A percentile compares a stretch with the other conserved stretches of the same genome.
phyloP scores from a whole-genome alignment of 2,329 filamentous ascomycete species.

The Exophiala lecanii-corni region DNA sequence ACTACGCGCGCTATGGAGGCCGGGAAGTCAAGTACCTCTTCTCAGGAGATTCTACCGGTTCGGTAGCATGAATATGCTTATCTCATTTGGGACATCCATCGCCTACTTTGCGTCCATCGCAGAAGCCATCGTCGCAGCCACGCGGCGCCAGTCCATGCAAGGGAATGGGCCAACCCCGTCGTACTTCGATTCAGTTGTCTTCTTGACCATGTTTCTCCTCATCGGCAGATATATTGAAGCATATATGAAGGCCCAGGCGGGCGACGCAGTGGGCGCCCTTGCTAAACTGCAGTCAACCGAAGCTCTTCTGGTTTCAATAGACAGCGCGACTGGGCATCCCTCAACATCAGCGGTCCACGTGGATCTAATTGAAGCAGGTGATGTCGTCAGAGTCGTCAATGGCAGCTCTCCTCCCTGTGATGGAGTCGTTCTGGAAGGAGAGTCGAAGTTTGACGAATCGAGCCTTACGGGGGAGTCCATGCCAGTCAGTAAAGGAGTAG shows the following conservation, averaged over 20 bases:
- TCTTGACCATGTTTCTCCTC: slow-evolving; percentile 83
- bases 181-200: slow-evolving; percentile 92
- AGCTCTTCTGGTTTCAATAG: slow-evolving; percentile 58
- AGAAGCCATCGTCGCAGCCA: slow-evolving; percentile 62
- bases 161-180: slow-evolving; percentile 27
- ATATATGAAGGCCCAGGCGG: slow-evolving; percentile 86
- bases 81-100: slow-evolving; percentile 81
- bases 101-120: slow-evolving; percentile 80
- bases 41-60: slow-evolving; percentile 81
- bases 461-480: slow-evolving; percentile 65
- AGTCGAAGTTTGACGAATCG: slow-evolving; percentile 77
- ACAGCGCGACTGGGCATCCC: slow-evolving; percentile 2
- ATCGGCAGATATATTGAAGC: slow-evolving; percentile 60
- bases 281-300: slow-evolving; percentile 72
- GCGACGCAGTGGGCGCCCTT: slow-evolving; percentile 76
- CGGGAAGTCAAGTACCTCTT: slow-evolving; percentile 66
- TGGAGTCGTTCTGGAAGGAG: slow-evolving; percentile 57
- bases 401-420: slow-evolving; percentile 83
- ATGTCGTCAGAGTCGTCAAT: slow-evolving; percentile 68
- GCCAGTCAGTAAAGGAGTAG: slow-evolving; percentile 39
- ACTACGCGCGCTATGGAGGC: slow-evolving; percentile 70
- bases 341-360: slow-evolving; percentile 45
- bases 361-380: slow-evolving; percentile 70
- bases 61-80: slow-evolving; percentile 93
- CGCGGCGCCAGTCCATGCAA: slow-evolving; percentile 26